These are phyloP conservation scores for Boletus rubescentipes DNA, from an alignment of 768 basidiomycete species.

Conservation along the genomic window DNA sequence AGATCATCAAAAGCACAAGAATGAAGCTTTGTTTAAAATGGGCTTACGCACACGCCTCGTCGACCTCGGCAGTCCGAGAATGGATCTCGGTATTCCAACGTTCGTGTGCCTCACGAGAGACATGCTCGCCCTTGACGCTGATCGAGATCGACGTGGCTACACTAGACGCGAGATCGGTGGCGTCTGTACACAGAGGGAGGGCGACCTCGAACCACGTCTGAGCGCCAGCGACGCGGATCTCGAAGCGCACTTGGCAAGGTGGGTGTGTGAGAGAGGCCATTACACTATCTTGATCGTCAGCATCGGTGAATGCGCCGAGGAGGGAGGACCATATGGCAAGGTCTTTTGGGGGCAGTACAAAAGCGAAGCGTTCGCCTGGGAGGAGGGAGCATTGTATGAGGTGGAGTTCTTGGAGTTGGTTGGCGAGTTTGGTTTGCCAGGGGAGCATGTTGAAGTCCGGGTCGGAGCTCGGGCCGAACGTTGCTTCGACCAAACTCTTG, in stretches of 20 bases:
- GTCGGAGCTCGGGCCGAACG: no score
- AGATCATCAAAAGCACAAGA: not conserved
- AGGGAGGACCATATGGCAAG: constrained; percentile 31
- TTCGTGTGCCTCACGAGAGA: constrained; percentile 49
- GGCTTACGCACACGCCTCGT: constrained; percentile 29
- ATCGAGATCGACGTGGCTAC: constrained; percentile 19
- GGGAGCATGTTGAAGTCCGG: not conserved
- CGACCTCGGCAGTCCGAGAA: constrained; percentile 37
- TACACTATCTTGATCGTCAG: not conserved
- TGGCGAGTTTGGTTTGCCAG: constrained; percentile 7
- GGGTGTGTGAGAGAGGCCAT: constrained; percentile 5
- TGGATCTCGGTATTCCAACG: constrained; percentile 44
- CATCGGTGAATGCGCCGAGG: constrained; percentile 14
- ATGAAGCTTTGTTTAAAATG: no score
- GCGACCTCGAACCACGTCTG: constrained; percentile 39
- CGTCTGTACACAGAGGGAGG: constrained; percentile 19
- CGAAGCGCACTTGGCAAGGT: constrained; percentile 34
- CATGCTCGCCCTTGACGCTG: constrained; percentile 45
- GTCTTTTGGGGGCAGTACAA: constrained; percentile 38
- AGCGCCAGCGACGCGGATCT: constrained; percentile 31
- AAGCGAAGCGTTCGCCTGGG: constrained; percentile 52
- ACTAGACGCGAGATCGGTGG: not conserved
- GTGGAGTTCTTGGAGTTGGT: constrained; percentile 51
- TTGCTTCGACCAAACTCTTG: no score
- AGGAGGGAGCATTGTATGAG: constrained; percentile 63